A percentile compares a stretch with the other conserved stretches of the same genome.
These are phyloP conservation scores for Diaporthe sp. DNA, from an alignment of 2,329 filamentous ascomycete species.

Conservation along the genomic window DNA sequence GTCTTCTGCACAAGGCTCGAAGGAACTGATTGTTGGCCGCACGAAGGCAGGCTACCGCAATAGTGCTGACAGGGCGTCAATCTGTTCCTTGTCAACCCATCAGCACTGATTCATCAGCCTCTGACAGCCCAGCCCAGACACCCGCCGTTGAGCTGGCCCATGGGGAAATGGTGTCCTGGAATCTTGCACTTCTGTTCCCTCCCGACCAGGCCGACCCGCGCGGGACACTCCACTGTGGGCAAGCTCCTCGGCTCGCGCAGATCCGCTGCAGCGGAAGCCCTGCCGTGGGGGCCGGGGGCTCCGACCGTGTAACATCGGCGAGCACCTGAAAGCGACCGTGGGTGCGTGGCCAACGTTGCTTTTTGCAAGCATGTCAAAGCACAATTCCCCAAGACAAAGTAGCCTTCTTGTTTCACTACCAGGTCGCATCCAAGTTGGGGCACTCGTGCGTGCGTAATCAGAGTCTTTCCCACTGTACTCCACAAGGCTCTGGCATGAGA, in stretches of 20 bases:
- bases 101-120: slow-evolving; percentile 17
- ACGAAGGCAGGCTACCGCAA: background rate
- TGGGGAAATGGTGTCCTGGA: background rate
- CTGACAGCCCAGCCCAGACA: background rate
- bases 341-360: background rate
- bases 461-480: background rate
- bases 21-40: background rate
- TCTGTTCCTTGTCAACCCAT: background rate
- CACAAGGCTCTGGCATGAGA: background rate
- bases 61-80: background rate
- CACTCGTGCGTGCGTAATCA: background rate
- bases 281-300: background rate
- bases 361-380: slow-evolving; percentile 9
- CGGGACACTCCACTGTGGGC: slow-evolving; percentile 13
- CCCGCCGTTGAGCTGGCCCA: background rate
- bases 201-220: slow-evolving; percentile 18
- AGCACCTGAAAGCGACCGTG: too few relatives aligned
- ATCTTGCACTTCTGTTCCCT: background rate
- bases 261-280: background rate
- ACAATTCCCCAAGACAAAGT: background rate
- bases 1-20: background rate
- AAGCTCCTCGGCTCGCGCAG: background rate
- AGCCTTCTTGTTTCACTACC: too few relatives aligned
- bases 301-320: background rate
- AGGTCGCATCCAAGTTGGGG: background rate